Percentiles rank a stretch among this genome's conserved stretches.
phyloP scores from a whole-genome alignment of 202 grass and related monocot genomes.

The Alloteropsis angusta region DNA sequence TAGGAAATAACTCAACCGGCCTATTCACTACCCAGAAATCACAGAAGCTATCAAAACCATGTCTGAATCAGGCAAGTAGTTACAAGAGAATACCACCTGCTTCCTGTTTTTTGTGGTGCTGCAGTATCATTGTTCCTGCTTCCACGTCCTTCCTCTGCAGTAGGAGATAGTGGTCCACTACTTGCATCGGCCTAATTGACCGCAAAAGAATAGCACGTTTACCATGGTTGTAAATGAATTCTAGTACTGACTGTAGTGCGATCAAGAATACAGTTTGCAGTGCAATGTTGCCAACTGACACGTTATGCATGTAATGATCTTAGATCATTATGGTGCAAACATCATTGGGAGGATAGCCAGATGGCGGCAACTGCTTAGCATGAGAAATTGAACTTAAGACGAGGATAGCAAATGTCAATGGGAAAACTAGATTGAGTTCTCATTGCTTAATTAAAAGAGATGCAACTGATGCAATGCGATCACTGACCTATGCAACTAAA shows the following conservation, averaged over 20 bases:
- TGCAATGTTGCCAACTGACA: not conserved
- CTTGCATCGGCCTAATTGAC: slow-evolving; percentile 52
- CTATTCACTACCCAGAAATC: slow-evolving; percentile 22
- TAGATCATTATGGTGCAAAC: not conserved
- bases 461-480: not conserved
- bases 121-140: slow-evolving; percentile 21
- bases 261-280: not conserved
- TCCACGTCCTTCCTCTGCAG: slow-evolving; percentile 30
- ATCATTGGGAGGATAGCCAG: not conserved
- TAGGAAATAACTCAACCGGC: slow-evolving; percentile 6
- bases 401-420: not conserved
- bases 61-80: not conserved
- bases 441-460: not conserved
- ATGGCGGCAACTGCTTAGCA: not conserved
- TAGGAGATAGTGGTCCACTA: slow-evolving; percentile 37
- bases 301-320: not conserved
- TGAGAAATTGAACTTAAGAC: not conserved
- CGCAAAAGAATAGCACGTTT: slow-evolving; percentile 23
- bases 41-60: slow-evolving; percentile 13
- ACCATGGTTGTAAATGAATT: not conserved
- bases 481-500: not conserved
- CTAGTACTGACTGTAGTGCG: not conserved
- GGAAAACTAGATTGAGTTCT: not conserved
- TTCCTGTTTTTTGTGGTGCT: slow-evolving; percentile 33
- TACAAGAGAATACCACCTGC: slow-evolving; percentile 37